Base-by-base conservation (phyloP, 2,329 filamentous ascomycete genomes). In the Colletotrichum godetiae region DNA sequence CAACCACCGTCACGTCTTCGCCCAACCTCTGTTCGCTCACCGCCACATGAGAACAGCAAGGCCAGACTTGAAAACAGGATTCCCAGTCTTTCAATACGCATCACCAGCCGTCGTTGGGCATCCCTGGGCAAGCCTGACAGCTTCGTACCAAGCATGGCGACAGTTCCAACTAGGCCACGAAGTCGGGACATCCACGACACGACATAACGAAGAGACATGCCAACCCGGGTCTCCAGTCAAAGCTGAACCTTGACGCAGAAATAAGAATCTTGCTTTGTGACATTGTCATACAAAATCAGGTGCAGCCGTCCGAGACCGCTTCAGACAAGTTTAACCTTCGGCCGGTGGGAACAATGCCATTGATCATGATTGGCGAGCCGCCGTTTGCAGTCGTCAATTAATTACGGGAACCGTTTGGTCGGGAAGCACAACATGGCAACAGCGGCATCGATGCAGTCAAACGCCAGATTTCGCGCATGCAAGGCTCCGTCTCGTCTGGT, bases 381-480 rank as follows among this genome's bases (percentile, higher is more conserved):
- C 75, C 74, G 75, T 76, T 77, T 76, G 74, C 75, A 74, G 35
- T 56, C 61, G 35, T 64, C 56, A 72, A 71, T 62, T 57, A 72
- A 71, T 62, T 57, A 68, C 67, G 56, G 60, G 75, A 74, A 73
- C 69, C 71, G 70, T 73, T 74, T 68, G 65, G 57, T 73, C 61
- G 67, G 76, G 75, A 73, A 66, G 67, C 73, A 77, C 77, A 69
- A 60, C 76, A 72, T 75, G 67, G 68, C 74, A 67, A 59, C 66
- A 70, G 73, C 70, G 65, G 68, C 71, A 75, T 76, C 76, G 75
- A 78, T 75, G 77, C 75, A 75, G 77, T 76, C 74, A 74, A 70
- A 78, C 76, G 68, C 71, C 63, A 78, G 77, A 78, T 78, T 76
- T 75, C 69, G 67, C 75, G 77, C 75, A 76, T 74, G 65, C 63